A percentile compares a stretch with the other conserved stretches of the same genome.
These are phyloP conservation scores for Pneumocystis sp. DNA, from an alignment of 1,139 yeast species.

Conservation along the genomic window DNA sequence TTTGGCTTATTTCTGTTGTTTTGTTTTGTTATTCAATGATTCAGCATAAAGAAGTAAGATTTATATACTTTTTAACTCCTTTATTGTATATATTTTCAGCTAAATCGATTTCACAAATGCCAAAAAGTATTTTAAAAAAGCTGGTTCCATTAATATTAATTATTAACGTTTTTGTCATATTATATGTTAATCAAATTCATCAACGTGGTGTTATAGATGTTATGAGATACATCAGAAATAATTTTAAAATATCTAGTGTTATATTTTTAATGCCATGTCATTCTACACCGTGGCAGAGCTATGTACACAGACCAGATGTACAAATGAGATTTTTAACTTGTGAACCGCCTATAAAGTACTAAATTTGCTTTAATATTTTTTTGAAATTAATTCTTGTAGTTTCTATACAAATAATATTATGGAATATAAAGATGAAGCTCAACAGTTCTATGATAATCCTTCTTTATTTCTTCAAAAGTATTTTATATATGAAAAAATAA, in stretches of 20 bases:
- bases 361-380: constrained; percentile 14
- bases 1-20: constrained; percentile 29
- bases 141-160: constrained; percentile 12
- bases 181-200: constrained; percentile 47
- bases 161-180: constrained; percentile 33
- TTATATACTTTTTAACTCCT: constrained; percentile 78
- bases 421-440: constrained; percentile 71
- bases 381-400: constrained; percentile 18
- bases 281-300: constrained; percentile 90
- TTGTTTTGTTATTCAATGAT: constrained; percentile 45
- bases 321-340: constrained; percentile 71
- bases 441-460: constrained; percentile 60
- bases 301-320: constrained; percentile 46
- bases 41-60: constrained; percentile 79
- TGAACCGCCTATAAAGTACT: constrained; percentile 57
- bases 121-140: not conserved
- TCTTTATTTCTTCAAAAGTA: constrained; percentile 33
- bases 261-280: constrained; percentile 92
- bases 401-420: constrained; percentile 22
- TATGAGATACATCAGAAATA: constrained; percentile 36
- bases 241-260: constrained; percentile 34
- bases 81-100: constrained; percentile 36
- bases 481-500: constrained; percentile 27
- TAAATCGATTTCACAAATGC: constrained; percentile 9
- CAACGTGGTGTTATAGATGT: constrained; percentile 77